Evolutionary conservation across 1,284 basidiomycete genomes (phyloP).

Genomic region (Naganishia sp.): DNA sequence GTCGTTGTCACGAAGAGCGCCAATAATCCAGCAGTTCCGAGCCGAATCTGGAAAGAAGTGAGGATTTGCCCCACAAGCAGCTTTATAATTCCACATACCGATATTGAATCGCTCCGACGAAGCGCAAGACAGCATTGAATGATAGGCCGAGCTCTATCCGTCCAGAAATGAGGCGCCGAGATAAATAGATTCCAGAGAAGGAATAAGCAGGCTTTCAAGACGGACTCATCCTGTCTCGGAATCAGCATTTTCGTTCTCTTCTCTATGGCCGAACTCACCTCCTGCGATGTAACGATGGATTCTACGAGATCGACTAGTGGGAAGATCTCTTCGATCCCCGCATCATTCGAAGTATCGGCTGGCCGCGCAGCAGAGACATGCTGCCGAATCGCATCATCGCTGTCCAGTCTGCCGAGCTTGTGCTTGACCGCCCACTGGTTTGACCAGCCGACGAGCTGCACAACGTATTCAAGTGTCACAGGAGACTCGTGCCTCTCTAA

Average conservation of each 20-base stretch:
- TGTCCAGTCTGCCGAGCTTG: not conserved
- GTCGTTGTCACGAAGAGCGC: constrained; percentile 24
- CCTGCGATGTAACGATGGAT: not conserved
- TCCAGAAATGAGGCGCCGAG: not conserved
- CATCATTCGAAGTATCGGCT: too few species aligned
- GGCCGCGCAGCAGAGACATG: not conserved
- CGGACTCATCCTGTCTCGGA: constrained; percentile 2
- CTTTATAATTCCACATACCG: not conserved
- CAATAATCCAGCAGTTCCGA: constrained; percentile 20
- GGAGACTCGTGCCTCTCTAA: not conserved
- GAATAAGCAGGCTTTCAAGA: constrained; percentile 14
- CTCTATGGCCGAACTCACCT: not conserved
- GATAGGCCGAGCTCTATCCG: not conserved
- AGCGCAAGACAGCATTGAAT: constrained; percentile 17
- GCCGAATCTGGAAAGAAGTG: constrained; percentile 8
- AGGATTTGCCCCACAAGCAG: too few species aligned
- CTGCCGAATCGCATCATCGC: not conserved
- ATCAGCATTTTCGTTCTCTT: not conserved
- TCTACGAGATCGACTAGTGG: not conserved
- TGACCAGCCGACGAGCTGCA: constrained; percentile 6
- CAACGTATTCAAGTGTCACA: not conserved
- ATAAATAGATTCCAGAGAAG: constrained; percentile 28
- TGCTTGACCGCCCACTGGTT: not conserved
- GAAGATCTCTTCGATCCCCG: not conserved
- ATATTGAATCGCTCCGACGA: constrained; percentile 17